A percentile compares a stretch with the other conserved stretches of the same genome.
Conservation (phyloP, 176 grass and related monocot species). For the Cenchrus purpureus region DNA sequence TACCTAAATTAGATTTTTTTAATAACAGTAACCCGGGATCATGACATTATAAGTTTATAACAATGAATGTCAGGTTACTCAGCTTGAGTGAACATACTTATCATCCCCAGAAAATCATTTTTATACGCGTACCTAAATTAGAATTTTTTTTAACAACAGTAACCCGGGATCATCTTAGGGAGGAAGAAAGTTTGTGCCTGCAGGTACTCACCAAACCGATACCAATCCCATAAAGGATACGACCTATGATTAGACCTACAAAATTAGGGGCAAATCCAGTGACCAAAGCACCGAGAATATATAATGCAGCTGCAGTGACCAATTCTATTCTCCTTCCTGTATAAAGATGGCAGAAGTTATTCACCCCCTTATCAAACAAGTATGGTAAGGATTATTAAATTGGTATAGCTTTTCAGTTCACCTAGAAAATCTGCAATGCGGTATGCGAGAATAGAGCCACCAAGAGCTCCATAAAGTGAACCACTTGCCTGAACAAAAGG, state of each 20-base stretch:
- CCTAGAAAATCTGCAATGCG: constrained; percentile 78
- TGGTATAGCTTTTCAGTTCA: constrained; percentile 20
- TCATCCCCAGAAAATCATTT: no score
- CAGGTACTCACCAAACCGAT: constrained; percentile 82
- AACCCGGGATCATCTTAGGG: neutral
- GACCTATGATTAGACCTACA: constrained; percentile 69
- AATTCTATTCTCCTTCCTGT: constrained; percentile 93
- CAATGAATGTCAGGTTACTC: no score
- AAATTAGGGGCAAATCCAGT: constrained; percentile 77
- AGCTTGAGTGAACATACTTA: no score
- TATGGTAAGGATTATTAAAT: neutral
- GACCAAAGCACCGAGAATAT: constrained; percentile 73
- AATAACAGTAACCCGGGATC: neutral
- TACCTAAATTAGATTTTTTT: constrained; percentile 8
- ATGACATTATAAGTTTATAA: no score
- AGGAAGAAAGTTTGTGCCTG: neutral
- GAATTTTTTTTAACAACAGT: no score
- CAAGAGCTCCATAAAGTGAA: constrained; percentile 96
- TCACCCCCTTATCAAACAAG: constrained; percentile 12
- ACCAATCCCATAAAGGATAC: constrained; percentile 74
- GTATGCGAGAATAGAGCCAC: constrained; percentile 80
- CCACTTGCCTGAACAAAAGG: constrained; percentile 70
- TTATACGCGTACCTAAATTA: no score
- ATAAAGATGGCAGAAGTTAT: constrained; percentile 45
- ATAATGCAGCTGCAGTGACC: constrained; percentile 69